Conservation (phyloP, 2,329 filamentous ascomycete genomes). For the Diatrype stigma region DNA sequence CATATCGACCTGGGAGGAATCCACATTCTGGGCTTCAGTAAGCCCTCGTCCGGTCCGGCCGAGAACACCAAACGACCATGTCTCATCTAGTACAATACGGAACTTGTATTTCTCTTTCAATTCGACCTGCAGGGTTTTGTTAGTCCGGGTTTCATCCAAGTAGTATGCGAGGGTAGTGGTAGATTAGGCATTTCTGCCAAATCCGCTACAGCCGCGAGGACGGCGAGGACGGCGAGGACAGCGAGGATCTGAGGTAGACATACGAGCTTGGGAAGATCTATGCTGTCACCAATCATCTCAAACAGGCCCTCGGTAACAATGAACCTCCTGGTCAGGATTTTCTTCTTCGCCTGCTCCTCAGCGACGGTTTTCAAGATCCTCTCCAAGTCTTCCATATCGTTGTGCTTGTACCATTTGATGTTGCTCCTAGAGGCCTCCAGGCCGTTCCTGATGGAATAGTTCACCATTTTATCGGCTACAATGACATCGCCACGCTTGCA, state of each 20-base stretch:
- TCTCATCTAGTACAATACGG: slow-evolving; percentile 94
- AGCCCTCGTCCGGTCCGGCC: slow-evolving; percentile 87
- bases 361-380: slow-evolving; percentile 77
- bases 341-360: slow-evolving; percentile 78
- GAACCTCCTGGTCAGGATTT: slow-evolving; percentile 86
- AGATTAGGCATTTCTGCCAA: no score
- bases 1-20: slow-evolving; percentile 92
- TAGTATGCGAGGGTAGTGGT: neutral
- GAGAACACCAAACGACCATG: slow-evolving; percentile 93
- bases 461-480: slow-evolving; percentile 88
- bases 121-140: slow-evolving; percentile 57
- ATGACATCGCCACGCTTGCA: slow-evolving; percentile 97
- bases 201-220: no score
- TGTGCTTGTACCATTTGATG: slow-evolving; percentile 92
- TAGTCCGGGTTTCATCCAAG: slow-evolving; percentile 3
- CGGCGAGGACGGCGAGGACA: neutral
- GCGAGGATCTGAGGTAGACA: slow-evolving; percentile 23
- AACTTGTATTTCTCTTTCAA: slow-evolving; percentile 97
- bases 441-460: slow-evolving; percentile 90
- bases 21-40: slow-evolving; percentile 95
- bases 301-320: slow-evolving; percentile 95
- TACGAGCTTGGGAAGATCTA: slow-evolving; percentile 81
- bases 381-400: slow-evolving; percentile 92
- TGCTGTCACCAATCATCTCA: slow-evolving; percentile 82
- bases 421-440: slow-evolving; percentile 89